Conservation (phyloP, 176 grass and related monocot species). For the Hyparrhenia diplandra region DNA sequence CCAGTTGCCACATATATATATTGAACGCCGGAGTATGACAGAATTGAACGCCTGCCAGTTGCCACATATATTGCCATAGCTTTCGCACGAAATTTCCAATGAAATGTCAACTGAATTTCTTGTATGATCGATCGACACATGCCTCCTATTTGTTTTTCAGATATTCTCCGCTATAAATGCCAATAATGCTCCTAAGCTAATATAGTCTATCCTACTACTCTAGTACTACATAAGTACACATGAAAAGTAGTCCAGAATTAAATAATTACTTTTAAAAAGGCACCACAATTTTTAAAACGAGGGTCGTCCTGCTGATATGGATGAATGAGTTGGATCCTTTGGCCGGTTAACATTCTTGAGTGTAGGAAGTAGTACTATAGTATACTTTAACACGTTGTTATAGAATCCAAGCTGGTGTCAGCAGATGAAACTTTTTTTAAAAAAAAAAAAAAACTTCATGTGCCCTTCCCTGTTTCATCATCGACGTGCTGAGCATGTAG, state of each 20-base stretch:
- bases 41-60: slow-evolving; percentile 7
- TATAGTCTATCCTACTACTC: no score
- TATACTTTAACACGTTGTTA: background rate
- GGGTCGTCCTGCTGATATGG: no score
- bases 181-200: background rate
- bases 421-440: background rate
- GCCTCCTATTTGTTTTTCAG: background rate
- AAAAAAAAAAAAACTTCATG: background rate
- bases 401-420: background rate
- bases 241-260: no score
- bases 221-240: no score
- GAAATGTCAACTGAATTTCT: background rate
- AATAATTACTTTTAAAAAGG: no score
- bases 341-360: no score
- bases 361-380: no score
- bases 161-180: background rate
- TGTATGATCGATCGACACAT: background rate
- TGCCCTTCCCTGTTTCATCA: background rate
- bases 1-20: no score
- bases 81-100: slow-evolving; percentile 6
- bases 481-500: background rate
- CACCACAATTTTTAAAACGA: background rate
- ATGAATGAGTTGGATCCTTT: no score
- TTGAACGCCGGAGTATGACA: no score
- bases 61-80: slow-evolving; percentile 12